phyloP scores from a whole-genome alignment of 2,329 filamentous ascomycete species.

The Monilinia vaccinii-corymbosi region DNA sequence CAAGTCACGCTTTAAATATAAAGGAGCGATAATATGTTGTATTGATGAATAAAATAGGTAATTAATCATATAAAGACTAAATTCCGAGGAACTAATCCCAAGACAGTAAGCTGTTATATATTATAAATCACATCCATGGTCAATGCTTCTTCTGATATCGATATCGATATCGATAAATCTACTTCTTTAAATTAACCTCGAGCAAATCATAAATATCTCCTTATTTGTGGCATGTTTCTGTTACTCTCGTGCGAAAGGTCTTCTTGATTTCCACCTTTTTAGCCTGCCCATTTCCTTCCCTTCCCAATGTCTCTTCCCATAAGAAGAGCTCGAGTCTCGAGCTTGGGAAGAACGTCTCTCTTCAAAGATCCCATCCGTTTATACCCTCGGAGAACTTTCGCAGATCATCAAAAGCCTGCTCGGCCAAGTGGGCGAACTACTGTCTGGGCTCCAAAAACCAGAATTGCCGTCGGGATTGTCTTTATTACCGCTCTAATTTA shows the following conservation, averaged over 20 bases:
- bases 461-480: conserved; percentile 39
- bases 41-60: too few relatives aligned
- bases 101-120: too few relatives aligned
- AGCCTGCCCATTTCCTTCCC: neutral
- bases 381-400: conserved; percentile 20
- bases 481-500: conserved; percentile 41
- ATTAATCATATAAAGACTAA: too few relatives aligned
- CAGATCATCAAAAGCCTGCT: conserved; percentile 16
- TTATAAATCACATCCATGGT: neutral
- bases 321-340: conserved; percentile 11
- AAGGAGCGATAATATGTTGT: neutral
- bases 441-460: conserved; percentile 38
- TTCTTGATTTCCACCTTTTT: conserved; percentile 1
- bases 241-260: conserved; percentile 14
- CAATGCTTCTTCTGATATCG: conserved; percentile 3
- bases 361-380: neutral
- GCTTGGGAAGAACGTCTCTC: conserved; percentile 7
- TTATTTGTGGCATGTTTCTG: conserved; percentile 23
- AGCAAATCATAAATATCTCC: conserved; percentile 7
- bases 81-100: too few relatives aligned
- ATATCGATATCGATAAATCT: neutral
- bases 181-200: neutral
- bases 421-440: conserved; percentile 7
- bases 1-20: too few relatives aligned
- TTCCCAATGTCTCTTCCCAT: conserved; percentile 22